These are phyloP conservation scores for Pythium guiyangense DNA, from an alignment of 352 stramenopile species.

Conservation along the genomic window DNA sequence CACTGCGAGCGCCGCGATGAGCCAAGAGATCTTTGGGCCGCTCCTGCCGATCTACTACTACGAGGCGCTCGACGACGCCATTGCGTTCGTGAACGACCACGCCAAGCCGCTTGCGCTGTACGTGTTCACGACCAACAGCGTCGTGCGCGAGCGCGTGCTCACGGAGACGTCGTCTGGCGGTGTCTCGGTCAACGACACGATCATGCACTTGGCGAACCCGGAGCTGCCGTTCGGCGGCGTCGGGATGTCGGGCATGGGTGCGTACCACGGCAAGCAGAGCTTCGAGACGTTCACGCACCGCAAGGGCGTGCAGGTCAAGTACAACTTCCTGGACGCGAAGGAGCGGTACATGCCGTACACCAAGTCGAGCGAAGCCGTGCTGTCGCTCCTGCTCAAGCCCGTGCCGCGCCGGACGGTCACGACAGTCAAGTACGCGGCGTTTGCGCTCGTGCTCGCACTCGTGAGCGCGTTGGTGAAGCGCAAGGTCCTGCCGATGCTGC, in stretches of 20 bases:
- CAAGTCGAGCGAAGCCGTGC: constrained; percentile 22
- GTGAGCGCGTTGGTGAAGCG: too few species aligned
- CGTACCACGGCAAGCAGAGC: constrained; percentile 76
- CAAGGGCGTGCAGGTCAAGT: constrained; percentile 69
- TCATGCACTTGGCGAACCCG: constrained; percentile 66
- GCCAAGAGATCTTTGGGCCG: constrained; percentile 96
- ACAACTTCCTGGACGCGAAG: constrained; percentile 43
- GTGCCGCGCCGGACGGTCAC: constrained; percentile 21
- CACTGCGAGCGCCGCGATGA: constrained; percentile 60
- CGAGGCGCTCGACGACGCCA: constrained; percentile 23
- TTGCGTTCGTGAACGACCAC: constrained; percentile 29
- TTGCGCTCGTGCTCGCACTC: too few species aligned
- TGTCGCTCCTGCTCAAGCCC: constrained; percentile 39
- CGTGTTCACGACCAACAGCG: constrained; percentile 51
- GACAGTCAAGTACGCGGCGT: constrained; percentile 1
- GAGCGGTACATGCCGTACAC: constrained; percentile 54
- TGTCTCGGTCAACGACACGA: constrained; percentile 75
- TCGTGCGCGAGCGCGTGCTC: constrained; percentile 35
- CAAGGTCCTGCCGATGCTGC: too few species aligned
- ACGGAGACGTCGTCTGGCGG: constrained; percentile 53
- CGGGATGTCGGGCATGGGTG: constrained; percentile 72
- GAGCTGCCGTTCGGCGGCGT: constrained; percentile 83
- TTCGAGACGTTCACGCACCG: constrained; percentile 79
- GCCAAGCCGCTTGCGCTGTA: constrained; percentile 88
- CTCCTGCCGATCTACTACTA: constrained; percentile 92